These are phyloP conservation scores for Carpinus fangiana DNA, from an alignment of 306 rosid genomes.

Conservation along the genomic window DNA sequence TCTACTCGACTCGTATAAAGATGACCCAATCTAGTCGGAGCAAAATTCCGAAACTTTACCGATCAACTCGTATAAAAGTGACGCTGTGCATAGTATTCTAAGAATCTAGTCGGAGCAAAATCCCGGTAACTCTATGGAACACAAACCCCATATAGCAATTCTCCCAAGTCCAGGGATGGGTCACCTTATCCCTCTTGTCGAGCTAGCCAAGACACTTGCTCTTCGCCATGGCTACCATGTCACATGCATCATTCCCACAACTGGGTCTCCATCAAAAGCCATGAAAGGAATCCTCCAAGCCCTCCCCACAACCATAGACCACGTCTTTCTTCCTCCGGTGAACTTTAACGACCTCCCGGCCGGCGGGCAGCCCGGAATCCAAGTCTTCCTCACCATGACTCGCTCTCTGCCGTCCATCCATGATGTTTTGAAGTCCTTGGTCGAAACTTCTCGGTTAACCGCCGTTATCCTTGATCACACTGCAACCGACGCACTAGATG, in stretches of 20 bases:
- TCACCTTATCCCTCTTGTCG: conserved; percentile 39
- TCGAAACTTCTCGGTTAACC: conserved; percentile 1
- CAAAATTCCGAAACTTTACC: too few species aligned
- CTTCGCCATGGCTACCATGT: conserved; percentile 34
- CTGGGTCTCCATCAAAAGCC: conserved; percentile 29
- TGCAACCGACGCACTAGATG: conserved; percentile 20
- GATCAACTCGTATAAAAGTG: too few species aligned
- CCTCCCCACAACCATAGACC: conserved; percentile 30
- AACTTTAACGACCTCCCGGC: conserved; percentile 23
- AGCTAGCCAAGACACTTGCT: conserved; percentile 36
- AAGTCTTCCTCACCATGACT: conserved; percentile 24
- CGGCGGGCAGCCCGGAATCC: not conserved
- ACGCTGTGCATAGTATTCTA: too few species aligned
- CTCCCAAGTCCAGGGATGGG: conserved; percentile 40
- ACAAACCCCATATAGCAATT: conserved; percentile 26
- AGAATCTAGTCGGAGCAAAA: too few species aligned
- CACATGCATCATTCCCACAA: conserved; percentile 46
- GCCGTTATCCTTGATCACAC: conserved; percentile 32
- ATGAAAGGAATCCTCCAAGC: conserved; percentile 35
- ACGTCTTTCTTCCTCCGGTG: conserved; percentile 36
- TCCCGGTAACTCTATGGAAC: conserved; percentile 9
- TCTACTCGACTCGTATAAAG: too few species aligned
- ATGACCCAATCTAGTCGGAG: too few species aligned
- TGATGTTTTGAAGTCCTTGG: not conserved
- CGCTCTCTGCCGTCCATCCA: conserved; percentile 30